phyloP scores from a whole-genome alignment of 2,329 filamentous ascomycete genomes.

The Lachnellula hyalina region DNA sequence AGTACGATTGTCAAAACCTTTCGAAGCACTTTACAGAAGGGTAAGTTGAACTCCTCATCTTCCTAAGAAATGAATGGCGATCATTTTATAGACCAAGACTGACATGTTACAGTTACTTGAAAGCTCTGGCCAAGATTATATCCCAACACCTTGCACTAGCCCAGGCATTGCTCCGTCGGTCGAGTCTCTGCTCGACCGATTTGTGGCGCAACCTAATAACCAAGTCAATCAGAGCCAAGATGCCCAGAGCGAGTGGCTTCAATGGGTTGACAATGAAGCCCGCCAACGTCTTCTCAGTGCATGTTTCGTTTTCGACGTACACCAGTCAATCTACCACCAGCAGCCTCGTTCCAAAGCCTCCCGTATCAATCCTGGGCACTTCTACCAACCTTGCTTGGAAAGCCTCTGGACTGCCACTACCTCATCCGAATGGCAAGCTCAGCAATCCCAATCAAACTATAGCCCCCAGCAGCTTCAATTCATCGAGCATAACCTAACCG shows the following conservation, averaged over 20 bases:
- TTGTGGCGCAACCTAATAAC: conserved; percentile 8
- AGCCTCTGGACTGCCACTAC: conserved; percentile 46
- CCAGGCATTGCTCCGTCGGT: conserved; percentile 13
- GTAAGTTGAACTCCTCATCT: conserved; percentile 15
- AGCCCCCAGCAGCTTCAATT: conserved; percentile 11
- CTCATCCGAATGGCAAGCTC: conserved; percentile 41
- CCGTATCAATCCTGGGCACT: conserved; percentile 7
- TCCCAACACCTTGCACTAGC: conserved; percentile 10
- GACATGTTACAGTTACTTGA: conserved; percentile 15
- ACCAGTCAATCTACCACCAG: conserved; percentile 49
- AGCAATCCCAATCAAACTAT: conserved; percentile 4
- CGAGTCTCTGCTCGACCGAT: conserved; percentile 16
- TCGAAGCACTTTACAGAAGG: conserved; percentile 25
- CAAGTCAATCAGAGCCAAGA: conserved; percentile 8
- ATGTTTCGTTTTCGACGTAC: conserved; percentile 53
- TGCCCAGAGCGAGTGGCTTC: conserved; percentile 36
- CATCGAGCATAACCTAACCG: conserved; percentile 10
- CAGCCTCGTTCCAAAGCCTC: conserved; percentile 32
- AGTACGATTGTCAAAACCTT: conserved; percentile 23
- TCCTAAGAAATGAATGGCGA: not conserved
- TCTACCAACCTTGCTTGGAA: conserved; percentile 31
- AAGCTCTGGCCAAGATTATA: conserved; percentile 12
- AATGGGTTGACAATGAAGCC: conserved; percentile 49
- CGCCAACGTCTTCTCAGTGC: conserved; percentile 49
- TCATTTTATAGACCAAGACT: not conserved